These are phyloP conservation scores for Talaromyces liani DNA, from an alignment of 495 filamentous ascomycete species.

Conservation along the genomic window DNA sequence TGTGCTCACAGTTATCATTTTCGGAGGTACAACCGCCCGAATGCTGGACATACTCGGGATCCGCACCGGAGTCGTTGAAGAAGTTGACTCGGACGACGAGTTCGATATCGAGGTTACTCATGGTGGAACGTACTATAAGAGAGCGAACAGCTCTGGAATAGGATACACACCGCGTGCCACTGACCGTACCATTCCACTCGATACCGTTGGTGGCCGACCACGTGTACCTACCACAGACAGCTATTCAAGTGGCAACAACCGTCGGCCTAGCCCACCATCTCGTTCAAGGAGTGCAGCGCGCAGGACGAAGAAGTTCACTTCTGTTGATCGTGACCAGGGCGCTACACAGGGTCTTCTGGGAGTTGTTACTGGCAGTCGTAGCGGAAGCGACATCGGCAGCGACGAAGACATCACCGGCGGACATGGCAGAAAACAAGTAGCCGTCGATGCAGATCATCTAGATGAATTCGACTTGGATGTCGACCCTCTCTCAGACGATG, in stretches of 20 bases:
- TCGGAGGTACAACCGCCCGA: conserved; percentile 94
- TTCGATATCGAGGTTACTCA: conserved; percentile 90
- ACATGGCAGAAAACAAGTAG: neutral
- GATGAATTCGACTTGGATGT: conserved; percentile 37
- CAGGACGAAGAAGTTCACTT: conserved; percentile 54
- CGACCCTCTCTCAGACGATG: conserved; percentile 39
- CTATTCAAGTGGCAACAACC: conserved; percentile 51
- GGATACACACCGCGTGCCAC: conserved; percentile 65
- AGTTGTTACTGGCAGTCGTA: conserved; percentile 39
- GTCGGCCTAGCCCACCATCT: conserved; percentile 40
- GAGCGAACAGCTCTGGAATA: conserved; percentile 55
- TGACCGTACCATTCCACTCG: conserved; percentile 48
- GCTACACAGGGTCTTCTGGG: conserved; percentile 34
- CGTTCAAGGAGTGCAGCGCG: conserved; percentile 35
- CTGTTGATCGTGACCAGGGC: conserved; percentile 30
- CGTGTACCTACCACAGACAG: conserved; percentile 25
- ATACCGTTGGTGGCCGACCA: conserved; percentile 33
- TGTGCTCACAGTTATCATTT: conserved; percentile 96
- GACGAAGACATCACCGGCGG: conserved; percentile 54
- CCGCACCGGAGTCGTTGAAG: conserved; percentile 89
- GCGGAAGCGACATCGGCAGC: conserved; percentile 39
- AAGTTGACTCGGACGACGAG: conserved; percentile 94
- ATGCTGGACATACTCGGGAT: conserved; percentile 97
- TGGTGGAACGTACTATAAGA: conserved; percentile 71
- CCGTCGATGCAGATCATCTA: conserved; percentile 8